phyloP scores from a whole-genome alignment of 129 eudicot genomes.

The Silybum marianum region DNA sequence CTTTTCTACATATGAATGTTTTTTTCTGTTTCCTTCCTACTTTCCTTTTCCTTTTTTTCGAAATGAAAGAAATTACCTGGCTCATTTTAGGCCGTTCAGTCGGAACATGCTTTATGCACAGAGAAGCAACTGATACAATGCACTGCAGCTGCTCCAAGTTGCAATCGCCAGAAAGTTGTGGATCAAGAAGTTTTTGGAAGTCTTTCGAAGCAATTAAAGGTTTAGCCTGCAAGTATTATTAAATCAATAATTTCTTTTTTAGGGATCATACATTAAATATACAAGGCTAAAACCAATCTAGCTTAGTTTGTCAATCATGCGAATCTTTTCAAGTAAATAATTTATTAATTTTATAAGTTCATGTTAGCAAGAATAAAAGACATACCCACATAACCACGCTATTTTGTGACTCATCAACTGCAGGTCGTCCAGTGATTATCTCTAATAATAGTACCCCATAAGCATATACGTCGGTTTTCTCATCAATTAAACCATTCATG shows the following conservation, averaged over 20 bases:
- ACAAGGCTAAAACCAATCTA: neutral
- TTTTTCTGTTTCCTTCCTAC: too few species aligned
- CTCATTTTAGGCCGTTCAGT: constrained; percentile 77
- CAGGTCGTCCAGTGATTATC: constrained; percentile 84
- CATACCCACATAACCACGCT: constrained; percentile 97
- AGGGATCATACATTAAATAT: neutral
- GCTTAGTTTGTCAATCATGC: too few species aligned
- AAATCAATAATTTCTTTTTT: neutral
- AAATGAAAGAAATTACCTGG: constrained; percentile 40
- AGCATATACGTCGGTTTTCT: constrained; percentile 88
- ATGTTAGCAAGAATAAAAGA: constrained; percentile 22
- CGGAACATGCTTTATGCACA: constrained; percentile 63
- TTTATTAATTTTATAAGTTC: neutral
- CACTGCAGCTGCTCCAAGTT: constrained; percentile 58
- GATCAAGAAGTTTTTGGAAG: constrained; percentile 63
- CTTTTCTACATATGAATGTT: too few species aligned
- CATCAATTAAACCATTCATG: constrained; percentile 81
- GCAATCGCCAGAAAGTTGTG: constrained; percentile 54
- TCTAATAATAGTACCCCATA: constrained; percentile 79
- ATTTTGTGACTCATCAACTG: constrained; percentile 65
- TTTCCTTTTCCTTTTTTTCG: neutral
- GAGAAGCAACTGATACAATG: constrained; percentile 52
- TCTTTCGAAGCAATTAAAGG: constrained; percentile 55
- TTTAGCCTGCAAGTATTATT: constrained; percentile 62
- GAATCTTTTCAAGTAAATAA: neutral